Conservation (phyloP, 164 flowering plant genomes). For the Chloranthus sessilifolius region DNA sequence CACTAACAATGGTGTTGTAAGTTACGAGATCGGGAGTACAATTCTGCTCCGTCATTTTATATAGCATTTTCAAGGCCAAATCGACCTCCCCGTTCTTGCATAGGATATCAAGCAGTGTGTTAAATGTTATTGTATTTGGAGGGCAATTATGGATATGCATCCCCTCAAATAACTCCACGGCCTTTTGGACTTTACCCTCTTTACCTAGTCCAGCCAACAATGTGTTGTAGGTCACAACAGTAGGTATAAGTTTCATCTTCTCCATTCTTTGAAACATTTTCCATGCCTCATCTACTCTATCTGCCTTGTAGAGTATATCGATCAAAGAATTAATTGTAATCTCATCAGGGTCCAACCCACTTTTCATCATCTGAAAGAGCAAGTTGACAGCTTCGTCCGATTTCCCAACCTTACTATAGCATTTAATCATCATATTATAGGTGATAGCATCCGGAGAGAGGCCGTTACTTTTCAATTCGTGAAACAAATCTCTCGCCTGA, state of each 20-base stretch:
- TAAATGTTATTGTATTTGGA: constrained; percentile 31
- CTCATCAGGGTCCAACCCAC: constrained; percentile 61
- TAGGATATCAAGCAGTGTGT: constrained; percentile 30
- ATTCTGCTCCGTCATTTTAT: constrained; percentile 44
- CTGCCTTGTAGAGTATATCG: constrained; percentile 72
- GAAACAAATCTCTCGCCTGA: constrained; percentile 59
- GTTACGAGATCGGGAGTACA: constrained; percentile 70
- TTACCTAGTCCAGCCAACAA: constrained; percentile 70
- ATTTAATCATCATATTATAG: constrained; percentile 93
- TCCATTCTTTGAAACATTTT: constrained; percentile 56
- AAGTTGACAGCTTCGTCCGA: constrained; percentile 73
- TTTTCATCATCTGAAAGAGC: constrained; percentile 52
- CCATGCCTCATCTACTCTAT: constrained; percentile 79
- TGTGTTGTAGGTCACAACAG: constrained; percentile 87
- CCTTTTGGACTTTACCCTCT: constrained; percentile 55
- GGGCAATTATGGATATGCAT: constrained; percentile 19
- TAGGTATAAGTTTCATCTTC: constrained; percentile 65
- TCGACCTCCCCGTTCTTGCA: constrained; percentile 56
- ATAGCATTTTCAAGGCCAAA: constrained; percentile 54
- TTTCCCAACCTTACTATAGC: constrained; percentile 64
- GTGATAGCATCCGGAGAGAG: constrained; percentile 82
- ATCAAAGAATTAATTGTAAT: constrained; percentile 67
- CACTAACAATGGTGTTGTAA: constrained; percentile 76
- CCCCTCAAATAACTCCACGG: constrained; percentile 40
- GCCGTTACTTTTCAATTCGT: constrained; percentile 50